These are phyloP conservation scores for Russula ochroleuca DNA, from an alignment of 768 basidiomycete genomes.

Conservation along the genomic window DNA sequence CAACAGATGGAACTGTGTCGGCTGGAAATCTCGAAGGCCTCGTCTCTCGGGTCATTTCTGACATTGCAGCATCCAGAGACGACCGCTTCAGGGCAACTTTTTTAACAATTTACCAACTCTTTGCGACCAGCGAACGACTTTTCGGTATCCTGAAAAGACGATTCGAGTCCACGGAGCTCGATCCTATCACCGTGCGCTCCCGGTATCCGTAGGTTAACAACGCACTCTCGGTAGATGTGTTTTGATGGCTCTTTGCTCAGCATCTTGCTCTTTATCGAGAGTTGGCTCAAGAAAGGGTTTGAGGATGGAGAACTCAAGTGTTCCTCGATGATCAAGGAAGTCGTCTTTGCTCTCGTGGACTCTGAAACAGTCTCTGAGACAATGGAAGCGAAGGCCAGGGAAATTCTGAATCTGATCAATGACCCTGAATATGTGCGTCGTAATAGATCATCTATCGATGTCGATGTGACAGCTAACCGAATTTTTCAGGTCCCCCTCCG, in stretches of 20 bases:
- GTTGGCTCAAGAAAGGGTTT: conserved; percentile 22
- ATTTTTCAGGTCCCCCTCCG: conserved; percentile 12
- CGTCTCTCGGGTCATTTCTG: conserved; percentile 1
- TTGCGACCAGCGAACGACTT: conserved; percentile 8
- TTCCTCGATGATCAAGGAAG: conserved; percentile 8
- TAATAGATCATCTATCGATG: background rate
- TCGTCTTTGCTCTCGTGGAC: background rate
- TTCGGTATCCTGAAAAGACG: conserved; percentile 16
- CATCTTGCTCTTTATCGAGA: conserved; percentile 18
- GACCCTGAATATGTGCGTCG: conserved; percentile 9
- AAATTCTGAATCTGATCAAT: conserved; percentile 1
- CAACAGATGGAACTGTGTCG: conserved; percentile 14
- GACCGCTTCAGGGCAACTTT: background rate
- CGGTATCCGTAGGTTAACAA: conserved; percentile 13
- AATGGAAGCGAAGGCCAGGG: conserved; percentile 13
- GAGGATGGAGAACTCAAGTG: conserved; percentile 12
- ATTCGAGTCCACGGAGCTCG: background rate
- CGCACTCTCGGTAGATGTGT: background rate
- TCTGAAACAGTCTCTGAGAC: conserved; percentile 8
- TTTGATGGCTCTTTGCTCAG: background rate
- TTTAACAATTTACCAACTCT: conserved; percentile 17
- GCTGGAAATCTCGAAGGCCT: conserved; percentile 21
- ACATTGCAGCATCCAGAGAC: background rate
- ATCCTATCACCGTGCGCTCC: background rate
- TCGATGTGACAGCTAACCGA: background rate